Conservation (phyloP, 2,329 filamentous ascomycete genomes). For the Fusarium duplospermum region DNA sequence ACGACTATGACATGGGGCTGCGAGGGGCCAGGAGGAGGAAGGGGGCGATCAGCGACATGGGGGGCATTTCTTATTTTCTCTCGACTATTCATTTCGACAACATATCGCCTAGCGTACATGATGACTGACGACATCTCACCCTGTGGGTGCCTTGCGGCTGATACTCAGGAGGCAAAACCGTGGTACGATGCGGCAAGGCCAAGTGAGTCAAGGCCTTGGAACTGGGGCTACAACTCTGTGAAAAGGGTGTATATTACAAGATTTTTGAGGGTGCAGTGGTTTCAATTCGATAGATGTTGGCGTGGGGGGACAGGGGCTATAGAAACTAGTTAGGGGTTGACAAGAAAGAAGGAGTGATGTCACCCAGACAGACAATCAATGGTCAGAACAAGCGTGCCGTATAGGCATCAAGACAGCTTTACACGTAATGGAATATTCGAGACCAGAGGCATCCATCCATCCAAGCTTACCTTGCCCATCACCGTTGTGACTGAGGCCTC, state of each 20-base stretch:
- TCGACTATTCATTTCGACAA: slow-evolving; percentile 29
- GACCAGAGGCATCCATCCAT: slow-evolving; percentile 4
- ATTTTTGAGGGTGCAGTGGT: slow-evolving; percentile 31
- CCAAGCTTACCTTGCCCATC: not conserved
- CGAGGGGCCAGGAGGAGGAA: slow-evolving; percentile 16
- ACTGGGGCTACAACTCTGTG: slow-evolving; percentile 25
- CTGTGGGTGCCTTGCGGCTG: slow-evolving; percentile 22
- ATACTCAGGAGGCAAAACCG: slow-evolving; percentile 30
- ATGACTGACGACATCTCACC: slow-evolving; percentile 31
- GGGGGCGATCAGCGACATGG: slow-evolving; percentile 18
- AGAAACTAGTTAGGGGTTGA: slow-evolving; percentile 26
- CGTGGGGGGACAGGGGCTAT: slow-evolving; percentile 20
- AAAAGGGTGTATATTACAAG: slow-evolving; percentile 39
- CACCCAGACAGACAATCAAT: slow-evolving; percentile 15
- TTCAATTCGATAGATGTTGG: slow-evolving; percentile 33
- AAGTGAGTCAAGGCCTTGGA: slow-evolving; percentile 33
- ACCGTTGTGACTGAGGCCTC: slow-evolving; percentile 38
- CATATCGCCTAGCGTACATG: slow-evolving; percentile 27
- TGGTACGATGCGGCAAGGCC: slow-evolving; percentile 23
- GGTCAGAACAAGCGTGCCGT: slow-evolving; percentile 24
- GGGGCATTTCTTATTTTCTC: slow-evolving; percentile 9
- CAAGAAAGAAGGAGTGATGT: slow-evolving; percentile 12
- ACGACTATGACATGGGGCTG: slow-evolving; percentile 19
- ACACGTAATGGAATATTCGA: slow-evolving; percentile 39
- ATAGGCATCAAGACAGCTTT: slow-evolving; percentile 37